phyloP scores from a whole-genome alignment of 495 filamentous ascomycete species.

The Cercophora scortea region DNA sequence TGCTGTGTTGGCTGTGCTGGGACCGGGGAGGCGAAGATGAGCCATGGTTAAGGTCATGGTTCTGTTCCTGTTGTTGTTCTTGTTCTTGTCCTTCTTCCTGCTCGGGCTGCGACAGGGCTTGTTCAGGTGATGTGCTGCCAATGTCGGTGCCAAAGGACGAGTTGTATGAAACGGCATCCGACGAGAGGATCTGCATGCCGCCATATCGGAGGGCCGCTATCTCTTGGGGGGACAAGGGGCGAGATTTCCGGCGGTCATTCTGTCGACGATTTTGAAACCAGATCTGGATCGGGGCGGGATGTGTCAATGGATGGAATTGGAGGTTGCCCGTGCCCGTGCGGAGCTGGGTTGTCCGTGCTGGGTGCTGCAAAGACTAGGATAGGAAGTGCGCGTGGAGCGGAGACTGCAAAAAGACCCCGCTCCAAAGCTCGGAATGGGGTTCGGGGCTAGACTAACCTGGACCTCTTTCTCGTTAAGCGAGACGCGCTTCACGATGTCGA shows the following conservation, averaged over 20 bases:
- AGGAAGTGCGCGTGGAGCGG: neutral
- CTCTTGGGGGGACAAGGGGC: conserved; percentile 78
- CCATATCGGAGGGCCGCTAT: conserved; percentile 54
- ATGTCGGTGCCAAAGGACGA: conserved; percentile 25
- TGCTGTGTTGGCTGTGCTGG: conserved; percentile 5
- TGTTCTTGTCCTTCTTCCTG: neutral
- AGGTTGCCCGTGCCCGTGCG: neutral
- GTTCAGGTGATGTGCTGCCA: conserved; percentile 14
- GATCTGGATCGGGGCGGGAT: conserved; percentile 50
- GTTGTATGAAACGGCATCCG: conserved; percentile 33
- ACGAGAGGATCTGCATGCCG: conserved; percentile 43
- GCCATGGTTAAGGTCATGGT: neutral
- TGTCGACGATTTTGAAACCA: conserved; percentile 99
- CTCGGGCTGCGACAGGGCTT: conserved; percentile 1
- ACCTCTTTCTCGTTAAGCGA: conserved; percentile 95
- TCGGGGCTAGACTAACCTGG: conserved; percentile 58
- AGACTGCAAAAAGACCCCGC: neutral
- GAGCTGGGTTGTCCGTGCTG: no score
- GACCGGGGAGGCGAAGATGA: conserved; percentile 9
- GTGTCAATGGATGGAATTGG: neutral
- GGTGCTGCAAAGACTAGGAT: no score
- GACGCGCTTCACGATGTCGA: conserved; percentile 75
- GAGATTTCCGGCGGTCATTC: conserved; percentile 83
- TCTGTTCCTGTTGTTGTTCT: no score
- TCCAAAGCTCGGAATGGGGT: neutral